These are phyloP conservation scores for Kodamaea leandrae DNA, from an alignment of 805 yeast genomes.

Conservation along the genomic window DNA sequence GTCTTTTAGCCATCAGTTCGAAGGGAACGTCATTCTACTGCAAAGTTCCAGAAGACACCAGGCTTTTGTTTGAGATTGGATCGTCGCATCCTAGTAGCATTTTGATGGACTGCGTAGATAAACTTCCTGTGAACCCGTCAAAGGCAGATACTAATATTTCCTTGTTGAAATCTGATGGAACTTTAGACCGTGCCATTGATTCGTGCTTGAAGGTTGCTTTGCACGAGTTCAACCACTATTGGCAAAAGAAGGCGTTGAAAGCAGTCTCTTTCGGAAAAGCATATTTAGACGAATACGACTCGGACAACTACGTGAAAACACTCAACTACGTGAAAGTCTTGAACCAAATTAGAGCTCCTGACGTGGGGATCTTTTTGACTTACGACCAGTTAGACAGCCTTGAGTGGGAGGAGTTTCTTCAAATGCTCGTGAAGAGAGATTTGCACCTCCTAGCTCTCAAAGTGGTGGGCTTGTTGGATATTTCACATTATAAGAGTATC, in stretches of 20 bases:
- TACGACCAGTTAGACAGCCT: constrained; percentile 47
- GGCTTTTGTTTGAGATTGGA: constrained; percentile 74
- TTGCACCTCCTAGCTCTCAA: constrained; percentile 62
- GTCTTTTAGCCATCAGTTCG: constrained; percentile 62
- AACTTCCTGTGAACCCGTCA: constrained; percentile 66
- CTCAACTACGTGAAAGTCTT: constrained; percentile 63
- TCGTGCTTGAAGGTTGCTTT: constrained; percentile 72
- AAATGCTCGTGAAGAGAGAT: constrained; percentile 56
- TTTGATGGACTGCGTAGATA: constrained; percentile 66
- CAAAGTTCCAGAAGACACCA: constrained; percentile 56
- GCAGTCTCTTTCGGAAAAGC: constrained; percentile 90
- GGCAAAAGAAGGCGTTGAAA: constrained; percentile 77
- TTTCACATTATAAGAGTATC: constrained; percentile 34
- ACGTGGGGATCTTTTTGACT: constrained; percentile 70
- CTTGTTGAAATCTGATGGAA: constrained; percentile 44
- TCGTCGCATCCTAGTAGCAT: constrained; percentile 82
- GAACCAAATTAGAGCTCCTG: constrained; percentile 63
- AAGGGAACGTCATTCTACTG: constrained; percentile 59
- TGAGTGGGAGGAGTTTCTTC: constrained; percentile 55
- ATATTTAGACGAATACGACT: constrained; percentile 46
- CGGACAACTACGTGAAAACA: constrained; percentile 60
- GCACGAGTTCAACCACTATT: constrained; percentile 69
- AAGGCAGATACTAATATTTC: constrained; percentile 75
- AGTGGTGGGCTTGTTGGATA: constrained; percentile 49
- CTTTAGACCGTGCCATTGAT: constrained; percentile 58